Evolutionary conservation across 768 basidiomycete genomes (phyloP).

Genomic region (Suillus ampliporus): DNA sequence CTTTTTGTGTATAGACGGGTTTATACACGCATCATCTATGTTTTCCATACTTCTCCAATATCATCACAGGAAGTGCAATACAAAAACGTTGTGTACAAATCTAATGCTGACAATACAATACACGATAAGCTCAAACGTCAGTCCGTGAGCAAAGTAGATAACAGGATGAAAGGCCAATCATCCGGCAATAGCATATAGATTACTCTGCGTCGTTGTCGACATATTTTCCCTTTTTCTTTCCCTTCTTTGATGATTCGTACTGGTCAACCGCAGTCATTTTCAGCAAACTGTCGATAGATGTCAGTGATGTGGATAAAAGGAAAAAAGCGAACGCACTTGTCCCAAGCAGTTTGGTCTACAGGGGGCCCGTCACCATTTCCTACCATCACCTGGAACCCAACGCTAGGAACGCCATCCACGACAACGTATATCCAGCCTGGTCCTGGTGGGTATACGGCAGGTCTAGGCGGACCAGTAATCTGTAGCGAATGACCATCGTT

Average conservation of each 20-base stretch:
- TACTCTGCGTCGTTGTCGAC: slow-evolving; percentile 18
- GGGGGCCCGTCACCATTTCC: slow-evolving; percentile 68
- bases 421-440: slow-evolving; percentile 80
- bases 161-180: slow-evolving; percentile 7
- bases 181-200: slow-evolving; percentile 5
- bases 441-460: slow-evolving; percentile 76
- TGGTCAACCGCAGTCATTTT: slow-evolving; percentile 54
- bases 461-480: slow-evolving; percentile 68
- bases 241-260: slow-evolving; percentile 43
- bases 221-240: slow-evolving; percentile 26
- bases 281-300: slow-evolving; percentile 47
- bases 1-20: slow-evolving; percentile 13
- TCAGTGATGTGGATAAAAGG: neutral
- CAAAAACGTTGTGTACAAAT: slow-evolving; percentile 17
- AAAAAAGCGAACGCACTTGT: slow-evolving; percentile 52
- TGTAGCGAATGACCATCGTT: slow-evolving; percentile 53
- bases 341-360: slow-evolving; percentile 57
- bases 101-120: slow-evolving; percentile 12
- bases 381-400: slow-evolving; percentile 66
- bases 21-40: slow-evolving; percentile 12
- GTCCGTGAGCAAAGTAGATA: slow-evolving; percentile 8
- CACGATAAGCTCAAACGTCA: neutral
- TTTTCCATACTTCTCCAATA: slow-evolving; percentile 7
- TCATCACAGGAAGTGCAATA: slow-evolving; percentile 4
- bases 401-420: slow-evolving; percentile 67